Base-by-base conservation (phyloP, 2,329 filamentous ascomycete species). In the Ceratocystis cubensis region DNA sequence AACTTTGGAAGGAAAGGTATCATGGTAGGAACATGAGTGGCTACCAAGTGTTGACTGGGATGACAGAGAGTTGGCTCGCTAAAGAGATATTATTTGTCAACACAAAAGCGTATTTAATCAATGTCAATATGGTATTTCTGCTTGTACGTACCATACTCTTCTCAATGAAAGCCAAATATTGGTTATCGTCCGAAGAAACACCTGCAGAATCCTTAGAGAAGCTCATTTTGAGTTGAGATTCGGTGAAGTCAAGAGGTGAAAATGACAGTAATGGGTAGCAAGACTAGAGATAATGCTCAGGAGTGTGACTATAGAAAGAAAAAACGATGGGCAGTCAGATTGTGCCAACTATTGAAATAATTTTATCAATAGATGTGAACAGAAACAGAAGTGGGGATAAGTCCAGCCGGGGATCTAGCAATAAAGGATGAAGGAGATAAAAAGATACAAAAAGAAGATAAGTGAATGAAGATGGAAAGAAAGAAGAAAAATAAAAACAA, bases 41-140 rank as follows among this genome's bases (percentile, higher is more conserved):
- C 65, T 61, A 13, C 28, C 37, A 13, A 59, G 45, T 1, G 63
- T 63, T 8, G 41, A 57, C 15, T 65, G 48, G 6, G 66, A 68
- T 37, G 63, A 63, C 33, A 41, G 57, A 8, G 66, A 68, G 57
- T 64, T 48, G 63, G 53, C 22, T 20, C 48, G 63, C 65, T 63
- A 57, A 15, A 30, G 22, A 22, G 8, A 13, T 25, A 57, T 28
- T 61, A 15, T 41, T 41, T 41, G 10, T 41, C 10, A 41, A 1
- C 37, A 41, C 37, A 41, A 41, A 41, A 15, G 37, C 37, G 8
- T 13, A 41, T 41, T 41, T 41, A 13, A 4, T 4, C 10, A 41
- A 41, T 15, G 3, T 15, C 10, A 13, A 41, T 41, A 4, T 41
- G 37, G 10, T 41, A 4, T 15, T 41, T 41, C 37, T 41, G 33